Conservation (phyloP, 129 eudicot genomes). For the Sambucus nigra region DNA sequence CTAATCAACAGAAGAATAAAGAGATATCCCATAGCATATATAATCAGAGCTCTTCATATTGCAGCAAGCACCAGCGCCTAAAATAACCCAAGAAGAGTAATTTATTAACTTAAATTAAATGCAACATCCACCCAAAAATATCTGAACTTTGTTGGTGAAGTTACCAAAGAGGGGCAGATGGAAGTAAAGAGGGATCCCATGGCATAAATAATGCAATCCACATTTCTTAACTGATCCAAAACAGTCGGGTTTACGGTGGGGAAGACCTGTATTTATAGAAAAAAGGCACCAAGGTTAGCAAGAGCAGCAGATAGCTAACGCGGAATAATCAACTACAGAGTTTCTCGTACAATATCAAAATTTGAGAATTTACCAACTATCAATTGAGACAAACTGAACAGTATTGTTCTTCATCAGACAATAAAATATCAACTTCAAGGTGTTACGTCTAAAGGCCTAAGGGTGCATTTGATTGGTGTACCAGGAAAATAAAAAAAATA, state of each 20-base stretch:
- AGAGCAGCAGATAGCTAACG: background rate
- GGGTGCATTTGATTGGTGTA: too few relatives aligned
- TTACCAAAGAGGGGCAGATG: conserved; percentile 94
- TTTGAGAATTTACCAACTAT: too few relatives aligned
- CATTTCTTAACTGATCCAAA: conserved; percentile 57
- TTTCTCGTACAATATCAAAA: background rate
- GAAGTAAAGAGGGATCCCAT: conserved; percentile 99
- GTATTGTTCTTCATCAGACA: too few relatives aligned
- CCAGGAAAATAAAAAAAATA: too few relatives aligned
- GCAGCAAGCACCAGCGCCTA: background rate
- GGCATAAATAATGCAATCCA: conserved; percentile 82
- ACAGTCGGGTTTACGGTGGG: conserved; percentile 74
- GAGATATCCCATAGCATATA: background rate
- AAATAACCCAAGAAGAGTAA: background rate
- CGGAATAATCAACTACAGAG: background rate
- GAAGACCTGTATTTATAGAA: conserved; percentile 60
- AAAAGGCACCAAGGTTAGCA: conserved; percentile 1
- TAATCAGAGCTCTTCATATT: background rate
- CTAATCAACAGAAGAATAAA: background rate
- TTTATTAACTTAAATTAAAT: background rate
- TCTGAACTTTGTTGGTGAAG: conserved; percentile 2
- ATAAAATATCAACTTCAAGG: too few relatives aligned
- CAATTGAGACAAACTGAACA: too few relatives aligned
- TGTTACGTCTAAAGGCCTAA: too few relatives aligned
- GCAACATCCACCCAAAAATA: background rate